These are phyloP conservation scores for Chalara sp. DNA, from an alignment of 2,329 filamentous ascomycete genomes.

Conservation along the genomic window DNA sequence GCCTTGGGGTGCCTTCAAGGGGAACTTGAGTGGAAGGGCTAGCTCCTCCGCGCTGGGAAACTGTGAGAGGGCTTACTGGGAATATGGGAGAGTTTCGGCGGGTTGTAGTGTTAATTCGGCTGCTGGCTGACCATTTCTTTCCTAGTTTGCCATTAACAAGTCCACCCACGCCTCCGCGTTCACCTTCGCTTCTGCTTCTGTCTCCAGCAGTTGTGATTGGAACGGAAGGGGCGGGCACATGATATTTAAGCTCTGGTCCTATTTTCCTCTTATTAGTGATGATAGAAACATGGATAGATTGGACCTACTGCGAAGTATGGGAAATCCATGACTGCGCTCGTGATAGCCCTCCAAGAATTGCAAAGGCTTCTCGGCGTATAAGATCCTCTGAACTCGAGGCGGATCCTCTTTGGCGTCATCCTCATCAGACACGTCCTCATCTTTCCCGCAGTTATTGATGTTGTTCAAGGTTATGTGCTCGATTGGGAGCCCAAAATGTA, in stretches of 20 bases:
- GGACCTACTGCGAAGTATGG: constrained; percentile 24
- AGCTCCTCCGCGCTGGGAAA: no score
- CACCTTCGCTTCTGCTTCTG: no score
- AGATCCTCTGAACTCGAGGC: constrained; percentile 14
- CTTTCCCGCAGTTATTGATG: constrained; percentile 9
- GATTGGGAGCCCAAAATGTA: constrained; percentile 25
- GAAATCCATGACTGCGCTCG: constrained; percentile 21
- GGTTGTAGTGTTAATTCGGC: no score
- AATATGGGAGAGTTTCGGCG: background rate
- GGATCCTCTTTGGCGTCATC: constrained; percentile 7
- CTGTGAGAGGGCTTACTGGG: background rate
- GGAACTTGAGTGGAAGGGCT: no score
- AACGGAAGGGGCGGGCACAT: no score
- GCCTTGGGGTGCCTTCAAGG: no score
- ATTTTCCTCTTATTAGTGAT: background rate
- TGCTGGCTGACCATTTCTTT: background rate
- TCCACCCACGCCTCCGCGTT: no score
- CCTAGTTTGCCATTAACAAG: background rate
- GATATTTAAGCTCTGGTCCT: constrained; percentile 8
- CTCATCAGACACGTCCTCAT: constrained; percentile 11
- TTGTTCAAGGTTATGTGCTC: constrained; percentile 21
- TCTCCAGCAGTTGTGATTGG: no score
- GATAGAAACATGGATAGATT: constrained; percentile 13
- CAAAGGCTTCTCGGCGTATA: constrained; percentile 20
- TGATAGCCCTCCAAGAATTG: constrained; percentile 24